phyloP scores from a whole-genome alignment of 306 rosid species.

The apple (Malus domestica) region ASM211411v1 NC_041796.1:5368501-5369000 shows the following conservation, averaged over 20 bases:
- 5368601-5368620: not conserved
- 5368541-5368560: not conserved
- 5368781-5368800: not conserved
- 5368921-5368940: conserved; percentile 38
- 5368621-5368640: not conserved
- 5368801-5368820: not conserved
- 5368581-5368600: not conserved
- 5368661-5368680: not conserved
- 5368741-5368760: not conserved
- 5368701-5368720: not conserved
- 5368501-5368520: not conserved
- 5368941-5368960: conserved; percentile 68
- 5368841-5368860: conserved; percentile 10
- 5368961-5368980: conserved; percentile 63
- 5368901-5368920: conserved; percentile 16
- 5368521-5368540: not conserved
- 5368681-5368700: not conserved
- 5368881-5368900: conserved; percentile 28
- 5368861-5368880: conserved; percentile 25
- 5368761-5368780: not conserved
- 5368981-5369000: conserved; percentile 32
- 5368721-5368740: not conserved
- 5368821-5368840: conserved; percentile 11
- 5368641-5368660: not conserved
- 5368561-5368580: conserved; percentile 8